These are phyloP conservation scores for Gnomoniopsis sp. DNA, from an alignment of 2,329 filamentous ascomycete species.

Conservation along the genomic window DNA sequence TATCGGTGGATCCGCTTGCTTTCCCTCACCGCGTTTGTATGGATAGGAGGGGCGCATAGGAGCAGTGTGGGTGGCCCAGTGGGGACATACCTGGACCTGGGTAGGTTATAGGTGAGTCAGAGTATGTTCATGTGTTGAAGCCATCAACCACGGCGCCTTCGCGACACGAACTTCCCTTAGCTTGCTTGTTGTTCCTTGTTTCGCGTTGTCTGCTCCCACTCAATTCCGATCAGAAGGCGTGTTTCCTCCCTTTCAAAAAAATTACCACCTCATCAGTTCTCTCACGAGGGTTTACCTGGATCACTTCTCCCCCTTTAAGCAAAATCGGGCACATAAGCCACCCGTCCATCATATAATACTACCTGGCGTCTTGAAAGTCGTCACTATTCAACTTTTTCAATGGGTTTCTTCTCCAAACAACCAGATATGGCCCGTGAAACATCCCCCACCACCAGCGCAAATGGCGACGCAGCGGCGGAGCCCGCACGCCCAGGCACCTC, in stretches of 20 bases:
- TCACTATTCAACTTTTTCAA: not conserved
- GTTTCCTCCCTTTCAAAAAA: not conserved
- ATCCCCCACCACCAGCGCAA: not conserved
- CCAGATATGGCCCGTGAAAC: constrained; percentile 12
- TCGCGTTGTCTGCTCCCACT: too few relatives aligned
- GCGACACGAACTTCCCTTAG: not conserved
- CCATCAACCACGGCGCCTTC: not conserved
- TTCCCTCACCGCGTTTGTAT: constrained; percentile 2
- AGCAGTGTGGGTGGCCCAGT: not conserved
- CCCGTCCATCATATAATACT: too few relatives aligned
- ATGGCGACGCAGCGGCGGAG: constrained; percentile 7
- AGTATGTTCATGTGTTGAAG: constrained; percentile 2
- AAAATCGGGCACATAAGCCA: too few relatives aligned
- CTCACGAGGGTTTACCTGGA: not conserved
- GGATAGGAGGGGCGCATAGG: not conserved
- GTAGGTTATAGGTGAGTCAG: constrained; percentile 1
- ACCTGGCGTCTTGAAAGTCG: too few relatives aligned
- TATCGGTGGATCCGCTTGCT: not conserved
- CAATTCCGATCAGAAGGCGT: not conserved
- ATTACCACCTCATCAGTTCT: not conserved
- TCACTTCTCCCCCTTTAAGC: not conserved
- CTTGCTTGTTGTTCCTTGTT: too few relatives aligned
- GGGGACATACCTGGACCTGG: not conserved
- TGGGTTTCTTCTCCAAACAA: constrained; percentile 16
- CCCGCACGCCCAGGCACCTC: constrained; percentile 39